These are phyloP conservation scores for Yamadazyma laniorum DNA, from an alignment of 805 yeast genomes.

Conservation along the genomic window DNA sequence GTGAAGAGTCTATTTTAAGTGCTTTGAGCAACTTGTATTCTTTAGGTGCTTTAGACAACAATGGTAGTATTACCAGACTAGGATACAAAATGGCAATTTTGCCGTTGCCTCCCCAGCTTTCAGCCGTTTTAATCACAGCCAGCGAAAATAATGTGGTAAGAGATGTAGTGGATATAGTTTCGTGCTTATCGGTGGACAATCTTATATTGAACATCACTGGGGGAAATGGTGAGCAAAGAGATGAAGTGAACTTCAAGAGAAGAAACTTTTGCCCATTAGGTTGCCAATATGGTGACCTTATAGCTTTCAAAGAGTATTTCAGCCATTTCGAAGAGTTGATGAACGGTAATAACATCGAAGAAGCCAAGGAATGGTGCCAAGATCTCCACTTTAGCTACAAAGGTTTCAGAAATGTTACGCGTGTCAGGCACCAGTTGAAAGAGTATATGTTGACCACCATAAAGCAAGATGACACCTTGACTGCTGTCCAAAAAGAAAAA, in stretches of 20 bases:
- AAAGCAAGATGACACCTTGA: slow-evolving; percentile 37
- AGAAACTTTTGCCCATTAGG: slow-evolving; percentile 70
- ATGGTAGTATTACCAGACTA: slow-evolving; percentile 70
- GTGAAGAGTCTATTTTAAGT: slow-evolving; percentile 67
- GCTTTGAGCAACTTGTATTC: slow-evolving; percentile 79
- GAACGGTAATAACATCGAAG: slow-evolving; percentile 39
- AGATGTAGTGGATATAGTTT: slow-evolving; percentile 81
- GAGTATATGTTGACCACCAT: slow-evolving; percentile 60
- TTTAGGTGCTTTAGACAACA: slow-evolving; percentile 73
- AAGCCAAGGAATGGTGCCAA: slow-evolving; percentile 78
- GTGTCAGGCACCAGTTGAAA: slow-evolving; percentile 71
- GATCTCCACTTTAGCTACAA: slow-evolving; percentile 72
- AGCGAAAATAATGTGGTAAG: slow-evolving; percentile 53
- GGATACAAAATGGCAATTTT: slow-evolving; percentile 87
- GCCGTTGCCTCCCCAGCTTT: slow-evolving; percentile 90
- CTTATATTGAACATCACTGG: slow-evolving; percentile 66
- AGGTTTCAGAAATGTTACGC: slow-evolving; percentile 74
- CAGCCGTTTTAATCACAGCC: slow-evolving; percentile 80
- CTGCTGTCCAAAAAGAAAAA: slow-evolving; percentile 23
- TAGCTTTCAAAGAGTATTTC: slow-evolving; percentile 76
- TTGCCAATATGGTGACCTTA: slow-evolving; percentile 74
- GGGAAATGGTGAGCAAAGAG: slow-evolving; percentile 67
- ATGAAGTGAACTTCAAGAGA: slow-evolving; percentile 77
- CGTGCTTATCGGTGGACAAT: slow-evolving; percentile 92
- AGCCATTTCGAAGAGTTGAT: slow-evolving; percentile 45